phyloP scores from a whole-genome alignment of 345 rosid species.

The Diplotaxis tenuifolia region DNA sequence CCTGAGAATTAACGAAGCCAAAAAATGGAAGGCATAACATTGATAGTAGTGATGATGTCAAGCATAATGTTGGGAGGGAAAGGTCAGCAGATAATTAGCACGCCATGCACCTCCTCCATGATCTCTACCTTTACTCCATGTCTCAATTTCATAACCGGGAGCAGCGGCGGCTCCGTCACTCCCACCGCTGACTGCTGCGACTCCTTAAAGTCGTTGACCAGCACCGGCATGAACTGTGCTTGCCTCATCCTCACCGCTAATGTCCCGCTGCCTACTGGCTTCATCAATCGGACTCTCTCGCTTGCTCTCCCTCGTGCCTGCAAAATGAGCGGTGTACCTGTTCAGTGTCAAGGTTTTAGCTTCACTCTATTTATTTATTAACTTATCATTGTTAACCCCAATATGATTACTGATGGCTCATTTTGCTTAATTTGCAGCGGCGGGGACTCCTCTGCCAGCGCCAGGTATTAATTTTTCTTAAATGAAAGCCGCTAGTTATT shows the following conservation, averaged over 20 bases:
- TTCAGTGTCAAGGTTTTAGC: constrained; percentile 67
- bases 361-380: background rate
- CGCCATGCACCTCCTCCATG: constrained; percentile 80
- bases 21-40: constrained; percentile 10
- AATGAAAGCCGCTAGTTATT: background rate
- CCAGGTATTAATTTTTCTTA: constrained; percentile 45
- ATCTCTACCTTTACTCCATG: constrained; percentile 80
- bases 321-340: constrained; percentile 55
- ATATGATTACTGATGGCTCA: background rate
- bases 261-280: constrained; percentile 60
- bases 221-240: constrained; percentile 57
- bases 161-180: constrained; percentile 50
- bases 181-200: constrained; percentile 69
- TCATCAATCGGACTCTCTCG: constrained; percentile 57
- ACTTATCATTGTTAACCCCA: background rate
- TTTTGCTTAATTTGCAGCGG: constrained; percentile 46
- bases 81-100: constrained; percentile 66
- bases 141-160: constrained; percentile 74
- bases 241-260: constrained; percentile 70
- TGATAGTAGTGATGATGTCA: constrained; percentile 31
- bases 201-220: constrained; percentile 51
- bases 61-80: constrained; percentile 36
- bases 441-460: constrained; percentile 81
- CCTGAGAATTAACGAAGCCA: background rate
- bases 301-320: constrained; percentile 72